A percentile compares a stretch with the other conserved stretches of the same genome.
Evolutionary conservation across 2,329 filamentous ascomycete species (phyloP).

Genomic region (Magnaporthiopsis rhizophila): DNA sequence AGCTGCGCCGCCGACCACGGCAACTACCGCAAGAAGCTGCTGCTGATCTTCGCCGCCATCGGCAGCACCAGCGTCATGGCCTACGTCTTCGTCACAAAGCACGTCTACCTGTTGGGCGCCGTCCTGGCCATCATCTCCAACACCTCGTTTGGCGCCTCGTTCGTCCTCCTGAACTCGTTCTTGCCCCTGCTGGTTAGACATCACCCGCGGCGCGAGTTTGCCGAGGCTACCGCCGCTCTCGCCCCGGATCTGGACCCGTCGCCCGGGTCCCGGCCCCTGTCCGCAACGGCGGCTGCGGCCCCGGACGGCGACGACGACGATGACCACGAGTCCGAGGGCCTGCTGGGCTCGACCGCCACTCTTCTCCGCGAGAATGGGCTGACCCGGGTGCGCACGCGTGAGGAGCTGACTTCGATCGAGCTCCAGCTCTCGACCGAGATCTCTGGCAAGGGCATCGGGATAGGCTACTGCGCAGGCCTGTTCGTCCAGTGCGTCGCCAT

Average conservation of each 20-base stretch:
- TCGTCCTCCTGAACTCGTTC: slow-evolving; percentile 93
- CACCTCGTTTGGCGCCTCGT: slow-evolving; percentile 89
- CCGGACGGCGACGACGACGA: neutral
- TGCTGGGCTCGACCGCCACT: slow-evolving; percentile 36
- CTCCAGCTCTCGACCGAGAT: slow-evolving; percentile 82
- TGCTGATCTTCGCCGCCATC: slow-evolving; percentile 75
- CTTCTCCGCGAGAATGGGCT: slow-evolving; percentile 32
- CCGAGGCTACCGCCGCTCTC: slow-evolving; percentile 11
- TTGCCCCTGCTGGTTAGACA: slow-evolving; percentile 83
- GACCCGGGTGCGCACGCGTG: slow-evolving; percentile 31
- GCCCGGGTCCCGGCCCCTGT: neutral
- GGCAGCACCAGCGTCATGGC: slow-evolving; percentile 81
- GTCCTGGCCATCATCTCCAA: slow-evolving; percentile 85
- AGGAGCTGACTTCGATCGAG: slow-evolving; percentile 53
- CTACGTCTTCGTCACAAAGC: slow-evolving; percentile 70
- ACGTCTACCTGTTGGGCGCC: slow-evolving; percentile 72
- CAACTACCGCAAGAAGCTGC: slow-evolving; percentile 77
- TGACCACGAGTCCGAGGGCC: slow-evolving; percentile 10
- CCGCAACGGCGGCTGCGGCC: neutral
- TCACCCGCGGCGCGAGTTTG: slow-evolving; percentile 48
- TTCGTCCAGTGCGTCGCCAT: slow-evolving; percentile 79
- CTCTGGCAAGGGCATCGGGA: slow-evolving; percentile 86
- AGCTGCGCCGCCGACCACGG: slow-evolving; percentile 94
- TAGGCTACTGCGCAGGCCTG: slow-evolving; percentile 82
- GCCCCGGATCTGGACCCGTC: slow-evolving; percentile 25